Percentiles rank a stretch among this genome's conserved stretches.
These are phyloP conservation scores for Protostelium mycophagum DNA, from an alignment of 78 protist species.

Conservation along the genomic window DNA sequence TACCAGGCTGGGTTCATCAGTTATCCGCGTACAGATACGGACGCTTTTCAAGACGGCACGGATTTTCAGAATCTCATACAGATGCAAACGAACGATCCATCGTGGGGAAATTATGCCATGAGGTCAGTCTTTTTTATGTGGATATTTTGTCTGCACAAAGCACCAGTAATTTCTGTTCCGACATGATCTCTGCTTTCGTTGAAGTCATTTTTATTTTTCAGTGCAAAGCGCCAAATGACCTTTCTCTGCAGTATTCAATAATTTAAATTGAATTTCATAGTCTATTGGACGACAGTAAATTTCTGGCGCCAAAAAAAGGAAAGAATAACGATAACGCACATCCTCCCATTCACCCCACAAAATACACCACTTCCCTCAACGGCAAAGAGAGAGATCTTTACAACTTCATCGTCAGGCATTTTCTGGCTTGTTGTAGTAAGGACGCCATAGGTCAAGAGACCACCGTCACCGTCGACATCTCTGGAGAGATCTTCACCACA, in stretches of 20 bases:
- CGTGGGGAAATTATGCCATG: constrained; percentile 76
- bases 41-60: constrained; percentile 57
- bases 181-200: too few species aligned
- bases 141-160: not conserved
- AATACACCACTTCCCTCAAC: constrained; percentile 8
- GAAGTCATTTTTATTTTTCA: too few species aligned
- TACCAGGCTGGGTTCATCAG: constrained; percentile 86
- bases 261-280: too few species aligned
- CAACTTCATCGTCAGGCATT: constrained; percentile 89
- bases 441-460: constrained; percentile 92
- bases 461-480: constrained; percentile 55
- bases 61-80: constrained; percentile 64
- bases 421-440: constrained; percentile 92
- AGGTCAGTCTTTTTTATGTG: not conserved
- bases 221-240: too few species aligned
- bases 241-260: not conserved
- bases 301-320: constrained; percentile 84
- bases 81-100: constrained; percentile 18
- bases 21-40: constrained; percentile 99
- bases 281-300: constrained; percentile 38
- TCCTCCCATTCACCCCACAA: constrained; percentile 98
- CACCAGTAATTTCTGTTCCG: too few species aligned
- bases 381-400: constrained; percentile 63
- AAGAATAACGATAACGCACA: constrained; percentile 90
- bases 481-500: constrained; percentile 68